Percentiles rank a stretch among this genome's conserved stretches.
Conservation (phyloP, 768 basidiomycete genomes). For the Auriscalpium vulgare region DNA sequence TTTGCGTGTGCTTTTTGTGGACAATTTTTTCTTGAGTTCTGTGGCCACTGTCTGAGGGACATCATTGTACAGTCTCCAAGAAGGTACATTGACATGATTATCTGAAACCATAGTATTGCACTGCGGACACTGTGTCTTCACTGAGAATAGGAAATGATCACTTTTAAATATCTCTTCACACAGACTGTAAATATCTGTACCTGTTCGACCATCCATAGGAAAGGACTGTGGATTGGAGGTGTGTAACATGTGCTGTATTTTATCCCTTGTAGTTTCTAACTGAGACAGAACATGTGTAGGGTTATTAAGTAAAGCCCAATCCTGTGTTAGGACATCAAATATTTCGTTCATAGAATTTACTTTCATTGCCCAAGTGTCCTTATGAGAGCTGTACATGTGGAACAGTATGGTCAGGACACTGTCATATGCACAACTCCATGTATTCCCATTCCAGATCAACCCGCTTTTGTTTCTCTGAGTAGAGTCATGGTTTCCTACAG, state of each 20-base stretch:
- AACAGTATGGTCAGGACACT: background rate
- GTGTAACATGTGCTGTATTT: background rate
- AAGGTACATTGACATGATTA: background rate
- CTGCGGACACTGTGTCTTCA: background rate
- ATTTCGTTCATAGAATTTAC: background rate
- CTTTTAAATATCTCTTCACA: background rate
- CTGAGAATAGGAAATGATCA: background rate
- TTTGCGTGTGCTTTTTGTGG: background rate
- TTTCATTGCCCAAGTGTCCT: background rate
- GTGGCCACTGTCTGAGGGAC: background rate
- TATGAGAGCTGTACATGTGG: background rate
- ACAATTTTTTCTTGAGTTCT: background rate
- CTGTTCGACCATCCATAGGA: background rate
- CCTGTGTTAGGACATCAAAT: background rate
- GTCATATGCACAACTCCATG: conserved; percentile 8
- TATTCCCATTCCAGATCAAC: background rate
- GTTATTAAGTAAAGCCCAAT: background rate
- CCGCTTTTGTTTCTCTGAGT: background rate
- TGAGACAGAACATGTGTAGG: too few species aligned
- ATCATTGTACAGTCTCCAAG: background rate
- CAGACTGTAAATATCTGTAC: background rate
- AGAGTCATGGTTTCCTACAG: background rate
- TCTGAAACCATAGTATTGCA: background rate
- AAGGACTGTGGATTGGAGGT: background rate
- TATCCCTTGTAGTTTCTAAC: background rate